phyloP scores from a whole-genome alignment of 257 asterid species.

The Ophiorrhiza pumila region DNA sequence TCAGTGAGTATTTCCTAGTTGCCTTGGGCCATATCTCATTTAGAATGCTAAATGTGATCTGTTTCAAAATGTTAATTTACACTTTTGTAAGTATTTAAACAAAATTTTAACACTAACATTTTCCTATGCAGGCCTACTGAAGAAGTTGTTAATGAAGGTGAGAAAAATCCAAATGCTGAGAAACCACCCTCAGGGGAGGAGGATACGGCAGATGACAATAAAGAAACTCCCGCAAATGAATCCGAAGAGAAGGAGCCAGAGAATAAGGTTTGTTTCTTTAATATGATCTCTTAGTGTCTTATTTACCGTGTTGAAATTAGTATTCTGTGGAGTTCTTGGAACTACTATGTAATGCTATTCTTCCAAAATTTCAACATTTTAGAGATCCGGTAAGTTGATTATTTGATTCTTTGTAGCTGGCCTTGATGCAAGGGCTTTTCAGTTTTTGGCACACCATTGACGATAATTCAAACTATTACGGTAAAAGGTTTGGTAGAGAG shows the following conservation, averaged over 20 bases:
- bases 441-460: not conserved
- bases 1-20: slow-evolving; percentile 50
- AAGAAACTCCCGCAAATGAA: slow-evolving; percentile 48
- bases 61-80: not conserved
- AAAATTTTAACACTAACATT: not conserved
- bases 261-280: slow-evolving; percentile 48
- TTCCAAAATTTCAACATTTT: not conserved
- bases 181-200: slow-evolving; percentile 45
- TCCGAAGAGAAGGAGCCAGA: slow-evolving; percentile 74
- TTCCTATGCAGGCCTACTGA: slow-evolving; percentile 45
- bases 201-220: slow-evolving; percentile 43
- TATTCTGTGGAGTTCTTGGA: too few relatives aligned
- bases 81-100: not conserved
- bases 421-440: not conserved
- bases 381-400: not conserved
- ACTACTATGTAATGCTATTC: not conserved
- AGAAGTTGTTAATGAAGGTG: slow-evolving; percentile 62
- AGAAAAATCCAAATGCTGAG: slow-evolving; percentile 45
- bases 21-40: slow-evolving; percentile 9
- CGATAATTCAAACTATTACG: too few relatives aligned
- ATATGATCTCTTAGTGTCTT: not conserved
- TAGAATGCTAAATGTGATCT: not conserved
- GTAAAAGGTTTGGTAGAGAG: too few relatives aligned
- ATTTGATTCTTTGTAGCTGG: not conserved
- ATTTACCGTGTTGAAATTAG: not conserved